Conservation (phyloP, 257 asterid species). For the Orobanche coerulescens region DNA sequence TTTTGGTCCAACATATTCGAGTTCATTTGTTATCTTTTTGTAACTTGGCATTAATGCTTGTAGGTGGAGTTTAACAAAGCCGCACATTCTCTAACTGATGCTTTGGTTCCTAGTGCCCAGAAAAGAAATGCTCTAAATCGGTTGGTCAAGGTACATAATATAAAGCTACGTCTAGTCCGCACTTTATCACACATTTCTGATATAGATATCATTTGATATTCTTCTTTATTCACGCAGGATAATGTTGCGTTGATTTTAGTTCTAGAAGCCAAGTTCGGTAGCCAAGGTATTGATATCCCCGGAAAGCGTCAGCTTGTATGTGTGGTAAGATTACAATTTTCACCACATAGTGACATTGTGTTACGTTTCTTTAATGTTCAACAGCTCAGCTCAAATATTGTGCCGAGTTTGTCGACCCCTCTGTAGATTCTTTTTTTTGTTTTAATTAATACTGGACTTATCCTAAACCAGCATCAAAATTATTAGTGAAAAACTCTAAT, state of each 20-base stretch:
- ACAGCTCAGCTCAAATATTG: neutral
- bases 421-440: neutral
- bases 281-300: conserved; percentile 68
- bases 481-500: neutral
- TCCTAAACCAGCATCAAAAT: neutral
- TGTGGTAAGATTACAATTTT: conserved; percentile 58
- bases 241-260: conserved; percentile 88
- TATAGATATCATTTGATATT: neutral
- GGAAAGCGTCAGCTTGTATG: conserved; percentile 96
- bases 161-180: neutral
- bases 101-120: conserved; percentile 69
- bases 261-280: conserved; percentile 83
- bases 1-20: conserved; percentile 9
- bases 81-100: conserved; percentile 90
- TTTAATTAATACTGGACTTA: neutral
- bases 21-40: conserved; percentile 11
- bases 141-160: conserved; percentile 61
- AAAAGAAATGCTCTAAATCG: conserved; percentile 72
- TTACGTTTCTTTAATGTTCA: neutral
- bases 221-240: conserved; percentile 46
- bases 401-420: neutral
- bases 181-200: conserved; percentile 5
- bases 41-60: conserved; percentile 17
- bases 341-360: neutral
- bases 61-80: conserved; percentile 99